Base-by-base conservation (phyloP, 2,329 filamentous ascomycete genomes). In the Pseudogymnoascus sp. region DNA sequence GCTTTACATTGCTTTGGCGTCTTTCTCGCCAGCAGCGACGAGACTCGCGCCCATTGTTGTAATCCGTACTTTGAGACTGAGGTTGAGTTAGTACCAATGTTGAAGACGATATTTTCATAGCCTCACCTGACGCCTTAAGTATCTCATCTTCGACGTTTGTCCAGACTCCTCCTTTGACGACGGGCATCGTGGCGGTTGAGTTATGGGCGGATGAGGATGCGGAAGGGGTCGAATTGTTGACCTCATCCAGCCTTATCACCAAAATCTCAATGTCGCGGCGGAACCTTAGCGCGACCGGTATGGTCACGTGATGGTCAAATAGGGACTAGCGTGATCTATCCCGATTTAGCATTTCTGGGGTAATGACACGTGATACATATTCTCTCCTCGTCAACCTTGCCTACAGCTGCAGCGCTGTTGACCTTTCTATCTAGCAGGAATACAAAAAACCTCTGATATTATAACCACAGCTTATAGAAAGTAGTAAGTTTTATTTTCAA, bases 1-100 rank as follows among this genome's bases (percentile, higher is more conserved):
- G 95, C 93, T 80, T 99, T 99, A 86, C 95, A 99, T 80, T 99
- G 95, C 80, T 99, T 99, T 61, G 95, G 88, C 33, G 95, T 97
- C 78, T 99, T 99, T 73, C 96, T 91, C 74, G 93, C 93, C 68
- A 99, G 87, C 68, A 99, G 85, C 64, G 95, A 97, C 63, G 95
- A 97, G 67, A 97, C 95, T 76, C 95, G 93, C 74, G 95, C 93
- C 95, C 95, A 99, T 78, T 99, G 95, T 74, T 96, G 95, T 66
- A 96, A 83, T 60, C 92, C 92, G 81, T 96, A 96, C 76, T 96
- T 96, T 70, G 90, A 95, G 68, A 96, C 91, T 64, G 90, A 89
- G 63, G 69, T 69, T 10, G 21, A 14, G 33, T 61, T 61, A 61
- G 59, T 26, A 19, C 19, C 19, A 19, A 19, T 19, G 19, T 19